phyloP scores from a whole-genome alignment of 306 rosid genomes.

The Acacia confusa region DNA sequence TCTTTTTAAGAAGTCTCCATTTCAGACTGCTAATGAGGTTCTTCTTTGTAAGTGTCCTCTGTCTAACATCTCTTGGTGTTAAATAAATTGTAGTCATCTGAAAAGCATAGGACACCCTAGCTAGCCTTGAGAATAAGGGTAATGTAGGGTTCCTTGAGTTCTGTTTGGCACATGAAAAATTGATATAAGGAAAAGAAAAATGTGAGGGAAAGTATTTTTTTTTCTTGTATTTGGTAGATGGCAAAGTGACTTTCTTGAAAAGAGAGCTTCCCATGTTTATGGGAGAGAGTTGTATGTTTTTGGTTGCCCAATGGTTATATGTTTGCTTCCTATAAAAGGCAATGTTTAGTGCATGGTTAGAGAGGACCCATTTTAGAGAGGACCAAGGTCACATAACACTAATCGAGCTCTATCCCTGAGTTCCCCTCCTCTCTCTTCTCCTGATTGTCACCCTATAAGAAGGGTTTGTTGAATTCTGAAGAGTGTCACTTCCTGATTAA shows the following conservation, averaged over 20 bases:
- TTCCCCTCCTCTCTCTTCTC: too few species aligned
- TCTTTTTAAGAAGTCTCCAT: background rate
- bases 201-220: background rate
- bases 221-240: background rate
- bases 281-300: too few species aligned
- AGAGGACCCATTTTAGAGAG: too few species aligned
- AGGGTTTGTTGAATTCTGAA: too few species aligned
- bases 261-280: background rate
- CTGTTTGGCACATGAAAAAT: background rate
- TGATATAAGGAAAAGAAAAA: background rate
- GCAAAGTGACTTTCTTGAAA: background rate
- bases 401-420: too few species aligned
- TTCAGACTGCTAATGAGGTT: background rate
- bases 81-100: background rate
- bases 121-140: background rate
- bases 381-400: too few species aligned
- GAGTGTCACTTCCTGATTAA: too few species aligned
- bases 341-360: too few species aligned
- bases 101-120: background rate
- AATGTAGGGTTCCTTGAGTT: background rate
- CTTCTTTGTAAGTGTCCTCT: background rate
- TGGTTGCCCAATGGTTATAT: too few species aligned
- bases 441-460: too few species aligned
- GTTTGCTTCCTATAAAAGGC: too few species aligned
- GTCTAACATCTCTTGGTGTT: background rate